Percentiles rank a stretch among this genome's conserved stretches.
Conservation (phyloP, 2,329 filamentous ascomycete genomes). For the Bisporella sp. region DNA sequence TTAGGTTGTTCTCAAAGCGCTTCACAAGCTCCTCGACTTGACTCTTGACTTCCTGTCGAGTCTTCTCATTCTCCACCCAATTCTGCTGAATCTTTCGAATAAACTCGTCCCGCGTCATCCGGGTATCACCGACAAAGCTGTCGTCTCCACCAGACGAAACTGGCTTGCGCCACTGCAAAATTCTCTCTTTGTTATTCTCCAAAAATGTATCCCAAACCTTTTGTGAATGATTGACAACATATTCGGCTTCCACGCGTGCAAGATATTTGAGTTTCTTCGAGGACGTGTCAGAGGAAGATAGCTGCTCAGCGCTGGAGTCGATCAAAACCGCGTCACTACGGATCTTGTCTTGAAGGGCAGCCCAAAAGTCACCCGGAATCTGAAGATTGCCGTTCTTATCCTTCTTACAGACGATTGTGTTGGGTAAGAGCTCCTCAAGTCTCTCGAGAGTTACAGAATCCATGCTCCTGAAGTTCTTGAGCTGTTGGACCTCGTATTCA, state of each 20-base stretch:
- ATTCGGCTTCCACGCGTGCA: neutral
- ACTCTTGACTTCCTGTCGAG: too few relatives aligned
- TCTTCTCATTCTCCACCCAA: conserved; percentile 38
- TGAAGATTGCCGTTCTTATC: conserved; percentile 43
- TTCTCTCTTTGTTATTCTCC: conserved; percentile 3
- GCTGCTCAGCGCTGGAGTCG: conserved; percentile 13
- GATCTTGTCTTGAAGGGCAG: conserved; percentile 52
- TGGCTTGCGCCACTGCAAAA: neutral
- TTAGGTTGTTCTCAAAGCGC: too few relatives aligned
- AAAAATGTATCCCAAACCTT: conserved; percentile 6
- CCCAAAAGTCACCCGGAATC: conserved; percentile 58
- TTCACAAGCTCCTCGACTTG: too few relatives aligned
- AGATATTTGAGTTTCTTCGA: neutral
- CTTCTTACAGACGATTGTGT: conserved; percentile 47
- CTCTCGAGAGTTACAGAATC: conserved; percentile 27
- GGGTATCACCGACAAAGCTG: too few relatives aligned
- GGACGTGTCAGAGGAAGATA: conserved; percentile 1
- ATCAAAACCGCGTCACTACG: conserved; percentile 29
- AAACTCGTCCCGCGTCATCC: conserved; percentile 37
- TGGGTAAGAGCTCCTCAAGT: conserved; percentile 46
- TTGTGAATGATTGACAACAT: neutral
- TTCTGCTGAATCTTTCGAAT: conserved; percentile 91
- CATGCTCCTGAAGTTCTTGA: conserved; percentile 12
- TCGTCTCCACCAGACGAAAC: too few relatives aligned
- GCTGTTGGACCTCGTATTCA: conserved; percentile 16